Conservation (phyloP, 2,329 filamentous ascomycete genomes). For the Acephala macrosclerotiorum region DNA sequence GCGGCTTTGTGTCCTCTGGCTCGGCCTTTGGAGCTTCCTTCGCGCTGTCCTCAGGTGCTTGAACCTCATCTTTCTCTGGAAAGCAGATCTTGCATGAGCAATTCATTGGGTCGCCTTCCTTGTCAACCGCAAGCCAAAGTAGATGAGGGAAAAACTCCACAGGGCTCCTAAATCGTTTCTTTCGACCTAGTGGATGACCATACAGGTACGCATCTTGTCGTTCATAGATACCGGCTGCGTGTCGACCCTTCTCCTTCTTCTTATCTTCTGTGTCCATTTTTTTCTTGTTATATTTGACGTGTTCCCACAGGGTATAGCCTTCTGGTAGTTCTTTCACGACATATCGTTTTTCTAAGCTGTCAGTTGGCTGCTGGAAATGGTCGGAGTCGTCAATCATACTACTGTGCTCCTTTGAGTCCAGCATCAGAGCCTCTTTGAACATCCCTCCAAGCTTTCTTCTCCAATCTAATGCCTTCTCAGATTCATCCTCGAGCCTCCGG, state of each 20-base stretch:
- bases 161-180: constrained; percentile 64
- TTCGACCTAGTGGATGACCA: constrained; percentile 62
- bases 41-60: constrained; percentile 12
- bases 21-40: constrained; percentile 29
- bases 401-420: constrained; percentile 35
- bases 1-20: not conserved
- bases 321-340: constrained; percentile 62
- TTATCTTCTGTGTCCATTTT: constrained; percentile 49
- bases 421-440: constrained; percentile 57
- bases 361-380: constrained; percentile 11
- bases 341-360: constrained; percentile 48
- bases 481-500: constrained; percentile 55
- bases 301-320: constrained; percentile 64
- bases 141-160: constrained; percentile 67
- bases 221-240: constrained; percentile 56
- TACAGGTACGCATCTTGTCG: constrained; percentile 67
- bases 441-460: constrained; percentile 65
- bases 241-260: constrained; percentile 50
- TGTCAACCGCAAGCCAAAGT: constrained; percentile 62
- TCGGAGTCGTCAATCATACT: constrained; percentile 20
- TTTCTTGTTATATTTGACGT: constrained; percentile 57
- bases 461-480: constrained; percentile 63
- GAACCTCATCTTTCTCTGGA: constrained; percentile 54
- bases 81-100: constrained; percentile 65
- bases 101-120: constrained; percentile 57